phyloP scores from a whole-genome alignment of 306 rosid species.

The Trichosanthes cucumerina region DNA sequence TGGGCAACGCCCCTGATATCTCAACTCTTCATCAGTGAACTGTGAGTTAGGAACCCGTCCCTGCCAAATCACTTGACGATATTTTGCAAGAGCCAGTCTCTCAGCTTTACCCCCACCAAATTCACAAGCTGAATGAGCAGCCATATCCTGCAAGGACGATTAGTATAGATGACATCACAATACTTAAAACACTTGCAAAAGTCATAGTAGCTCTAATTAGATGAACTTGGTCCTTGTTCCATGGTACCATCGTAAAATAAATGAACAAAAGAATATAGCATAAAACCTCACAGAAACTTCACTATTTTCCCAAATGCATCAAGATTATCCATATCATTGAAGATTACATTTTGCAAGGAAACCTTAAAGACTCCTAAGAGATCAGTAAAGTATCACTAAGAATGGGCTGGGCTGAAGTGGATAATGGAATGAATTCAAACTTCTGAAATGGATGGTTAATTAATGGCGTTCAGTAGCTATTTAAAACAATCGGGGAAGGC shows the following conservation, averaged over 20 bases:
- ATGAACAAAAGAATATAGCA: background rate
- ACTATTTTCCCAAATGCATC: background rate
- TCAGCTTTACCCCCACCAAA: conserved; percentile 97
- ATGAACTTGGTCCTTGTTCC: background rate
- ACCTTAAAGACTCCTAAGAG: background rate
- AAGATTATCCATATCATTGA: background rate
- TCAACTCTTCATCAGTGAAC: conserved; percentile 82
- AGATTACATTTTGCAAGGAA: background rate
- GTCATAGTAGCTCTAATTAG: background rate
- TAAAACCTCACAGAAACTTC: background rate
- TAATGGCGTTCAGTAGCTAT: background rate
- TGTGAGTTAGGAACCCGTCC: conserved; percentile 91
- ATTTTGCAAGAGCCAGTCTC: conserved; percentile 78
- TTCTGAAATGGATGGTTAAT: background rate
- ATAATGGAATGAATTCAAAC: background rate
- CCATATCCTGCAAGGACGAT: conserved; percentile 72
- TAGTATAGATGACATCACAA: background rate
- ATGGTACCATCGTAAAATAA: background rate
- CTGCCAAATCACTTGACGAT: conserved; percentile 87
- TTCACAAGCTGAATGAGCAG: conserved; percentile 98
- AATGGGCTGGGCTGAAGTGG: background rate
- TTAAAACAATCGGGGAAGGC: background rate
- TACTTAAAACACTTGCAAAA: background rate
- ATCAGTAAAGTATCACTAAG: background rate
- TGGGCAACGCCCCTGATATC: conserved; percentile 88